These are phyloP conservation scores for Puccinellia tenuiflora DNA, from an alignment of 176 grass and related monocot genomes.

Conservation along the genomic window DNA sequence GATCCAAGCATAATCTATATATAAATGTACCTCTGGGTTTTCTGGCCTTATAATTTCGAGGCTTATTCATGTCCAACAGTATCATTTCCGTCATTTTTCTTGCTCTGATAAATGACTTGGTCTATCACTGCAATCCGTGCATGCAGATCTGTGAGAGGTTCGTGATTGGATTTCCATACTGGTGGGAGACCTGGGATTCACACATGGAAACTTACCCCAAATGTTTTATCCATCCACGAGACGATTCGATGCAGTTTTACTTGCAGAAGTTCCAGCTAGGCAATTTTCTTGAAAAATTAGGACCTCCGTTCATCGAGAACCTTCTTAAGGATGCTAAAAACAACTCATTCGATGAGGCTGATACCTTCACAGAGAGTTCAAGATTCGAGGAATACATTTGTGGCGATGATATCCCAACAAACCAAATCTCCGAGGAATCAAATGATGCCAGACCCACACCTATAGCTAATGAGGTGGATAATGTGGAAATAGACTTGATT, in stretches of 20 bases:
- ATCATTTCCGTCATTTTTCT: not conserved
- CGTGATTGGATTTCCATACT: slow-evolving; percentile 14
- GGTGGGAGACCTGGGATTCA: slow-evolving; percentile 21
- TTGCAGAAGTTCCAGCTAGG: slow-evolving; percentile 19
- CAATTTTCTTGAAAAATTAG: not conserved
- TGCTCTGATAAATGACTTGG: not conserved
- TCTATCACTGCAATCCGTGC: slow-evolving; percentile 17
- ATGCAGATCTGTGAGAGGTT: slow-evolving; percentile 27
- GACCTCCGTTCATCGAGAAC: not conserved
- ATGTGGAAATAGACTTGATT: not conserved
- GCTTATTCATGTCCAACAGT: not conserved
- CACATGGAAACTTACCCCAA: not conserved
- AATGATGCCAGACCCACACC: not conserved
- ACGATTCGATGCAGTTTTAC: not conserved
- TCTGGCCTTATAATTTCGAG: not conserved
- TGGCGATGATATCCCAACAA: not conserved
- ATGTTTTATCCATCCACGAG: not conserved
- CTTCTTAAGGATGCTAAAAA: not conserved
- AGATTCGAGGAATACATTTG: slow-evolving; percentile 22
- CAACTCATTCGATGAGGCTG: not conserved
- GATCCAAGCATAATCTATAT: not conserved
- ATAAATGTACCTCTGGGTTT: not conserved
- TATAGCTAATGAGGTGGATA: slow-evolving; percentile 3
- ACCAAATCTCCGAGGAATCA: not conserved
- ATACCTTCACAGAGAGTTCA: slow-evolving; percentile 14